phyloP scores from a whole-genome alignment of 1,139 yeast species.

The Protomyces lactucae-debilis region DNA sequence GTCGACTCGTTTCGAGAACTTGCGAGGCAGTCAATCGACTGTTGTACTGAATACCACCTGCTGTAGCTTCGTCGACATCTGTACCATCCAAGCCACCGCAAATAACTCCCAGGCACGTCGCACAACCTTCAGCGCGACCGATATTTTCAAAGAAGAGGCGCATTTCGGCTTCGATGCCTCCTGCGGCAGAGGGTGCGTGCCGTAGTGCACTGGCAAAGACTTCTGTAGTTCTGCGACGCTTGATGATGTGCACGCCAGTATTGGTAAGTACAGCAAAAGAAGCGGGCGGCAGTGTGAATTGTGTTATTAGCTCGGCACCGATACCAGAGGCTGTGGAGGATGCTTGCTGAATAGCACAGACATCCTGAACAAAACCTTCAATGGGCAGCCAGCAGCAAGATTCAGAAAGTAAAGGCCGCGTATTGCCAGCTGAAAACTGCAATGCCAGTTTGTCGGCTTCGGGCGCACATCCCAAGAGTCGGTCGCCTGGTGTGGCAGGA shows the following conservation, averaged over 20 bases:
- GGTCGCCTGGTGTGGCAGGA: conserved; percentile 40
- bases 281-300: conserved; percentile 53
- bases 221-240: conserved; percentile 73
- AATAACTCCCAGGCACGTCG: conserved; percentile 76
- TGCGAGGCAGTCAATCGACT: conserved; percentile 21
- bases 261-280: conserved; percentile 78
- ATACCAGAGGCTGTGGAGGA: conserved; percentile 76
- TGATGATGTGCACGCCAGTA: conserved; percentile 69
- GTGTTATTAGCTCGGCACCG: conserved; percentile 78
- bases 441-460: conserved; percentile 69
- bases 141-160: conserved; percentile 51
- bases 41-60: conserved; percentile 1
- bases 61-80: conserved; percentile 29
- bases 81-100: conserved; percentile 47
- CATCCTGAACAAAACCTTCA: conserved; percentile 64
- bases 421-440: conserved; percentile 42
- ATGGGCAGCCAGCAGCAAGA: conserved; percentile 63
- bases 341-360: conserved; percentile 54
- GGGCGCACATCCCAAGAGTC: conserved; percentile 69
- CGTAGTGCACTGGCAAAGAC: conserved; percentile 33
- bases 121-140: conserved; percentile 74
- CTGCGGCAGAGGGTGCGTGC: conserved; percentile 24
- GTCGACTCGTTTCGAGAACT: conserved; percentile 47
- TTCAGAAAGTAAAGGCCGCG: conserved; percentile 57
- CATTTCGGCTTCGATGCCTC: conserved; percentile 31